Conservation (phyloP, 139 green algal species). For the Coelastrella sp. region DNA sequence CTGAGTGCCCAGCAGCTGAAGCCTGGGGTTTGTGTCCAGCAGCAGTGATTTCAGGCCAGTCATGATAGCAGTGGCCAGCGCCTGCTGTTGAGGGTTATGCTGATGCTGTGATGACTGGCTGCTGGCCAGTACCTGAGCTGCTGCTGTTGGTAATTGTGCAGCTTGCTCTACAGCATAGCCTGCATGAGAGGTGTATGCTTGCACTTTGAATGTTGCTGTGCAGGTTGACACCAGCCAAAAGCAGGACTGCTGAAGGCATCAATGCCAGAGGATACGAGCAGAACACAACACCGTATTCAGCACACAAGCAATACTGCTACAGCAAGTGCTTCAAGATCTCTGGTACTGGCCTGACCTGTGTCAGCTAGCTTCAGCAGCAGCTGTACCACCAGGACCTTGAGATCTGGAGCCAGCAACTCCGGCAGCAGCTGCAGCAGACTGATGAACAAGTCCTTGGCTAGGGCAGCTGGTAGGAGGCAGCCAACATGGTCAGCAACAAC, state of each 20-base stretch:
- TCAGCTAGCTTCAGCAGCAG: slow-evolving; percentile 17
- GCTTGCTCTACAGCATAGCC: slow-evolving; percentile 26
- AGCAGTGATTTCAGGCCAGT: background rate
- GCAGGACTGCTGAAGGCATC: no score
- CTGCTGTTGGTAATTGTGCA: background rate
- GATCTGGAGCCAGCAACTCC: background rate
- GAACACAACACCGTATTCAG: no score
- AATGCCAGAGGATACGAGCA: no score
- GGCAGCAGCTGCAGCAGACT: slow-evolving; percentile 39
- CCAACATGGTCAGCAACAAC: background rate
- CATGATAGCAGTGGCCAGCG: background rate
- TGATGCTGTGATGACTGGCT: background rate
- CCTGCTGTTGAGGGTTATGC: background rate
- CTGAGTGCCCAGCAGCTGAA: slow-evolving; percentile 4
- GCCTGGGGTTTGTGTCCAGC: background rate
- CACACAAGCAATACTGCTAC: no score
- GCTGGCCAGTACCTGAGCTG: background rate
- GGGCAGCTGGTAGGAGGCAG: background rate
- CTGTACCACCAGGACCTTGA: slow-evolving; percentile 3
- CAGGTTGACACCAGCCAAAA: no score
- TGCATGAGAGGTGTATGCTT: background rate
- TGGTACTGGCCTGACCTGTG: background rate
- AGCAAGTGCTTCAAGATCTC: no score
- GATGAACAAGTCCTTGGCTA: slow-evolving; percentile 6
- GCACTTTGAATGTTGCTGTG: no score